Base-by-base conservation (phyloP, 805 yeast species). In the Kregervanrija delftensis region DNA sequence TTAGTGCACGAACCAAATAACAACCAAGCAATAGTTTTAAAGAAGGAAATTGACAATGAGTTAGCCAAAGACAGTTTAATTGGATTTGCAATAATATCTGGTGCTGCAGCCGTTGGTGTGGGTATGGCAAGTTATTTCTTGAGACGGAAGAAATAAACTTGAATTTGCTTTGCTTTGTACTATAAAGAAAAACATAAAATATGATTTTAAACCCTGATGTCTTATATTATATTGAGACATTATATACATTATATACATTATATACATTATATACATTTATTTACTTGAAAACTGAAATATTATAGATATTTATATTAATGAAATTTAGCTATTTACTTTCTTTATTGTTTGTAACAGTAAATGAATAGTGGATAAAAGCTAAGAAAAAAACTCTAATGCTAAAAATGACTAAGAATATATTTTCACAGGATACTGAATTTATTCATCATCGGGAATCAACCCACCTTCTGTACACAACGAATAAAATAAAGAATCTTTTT, bases 1-100 rank as follows among this genome's bases (percentile, higher is more conserved):
- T 69, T 86, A 36, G 69, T 72, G 38, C 80, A 81, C 51, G 99
- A 95, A 63, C 96, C 97, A 0, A 83, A 81, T 17, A 90, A 89
- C 61, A 62, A 70, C 30, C 97, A 93, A 63, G 95, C 90, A 5
- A 58, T 71, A 38, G 77, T 77, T 1, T 69, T 93, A 64, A 79
- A 85, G 54, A 74, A 76, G 47, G 82, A 83, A 57, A 85, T 93
- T 17, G 96, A 89, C 49, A 90, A 83, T 52, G 84, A 81, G 59
- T 79, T 93, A 35, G 84, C 95, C 31, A 79, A 75, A 53, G 96
- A 95, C 59, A 96, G 97, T 0, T 69, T 91, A 45, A 76, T 88
- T 47, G 98, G 98, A 1, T 67, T 91, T 43, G 96, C 96, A 0
- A 71, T 93, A 28, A 82, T 88, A 0, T 86, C 95, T 22, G 96